Base-by-base conservation (phyloP, 108 stramenopile genomes). In the Skeletonema costatum region DNA sequence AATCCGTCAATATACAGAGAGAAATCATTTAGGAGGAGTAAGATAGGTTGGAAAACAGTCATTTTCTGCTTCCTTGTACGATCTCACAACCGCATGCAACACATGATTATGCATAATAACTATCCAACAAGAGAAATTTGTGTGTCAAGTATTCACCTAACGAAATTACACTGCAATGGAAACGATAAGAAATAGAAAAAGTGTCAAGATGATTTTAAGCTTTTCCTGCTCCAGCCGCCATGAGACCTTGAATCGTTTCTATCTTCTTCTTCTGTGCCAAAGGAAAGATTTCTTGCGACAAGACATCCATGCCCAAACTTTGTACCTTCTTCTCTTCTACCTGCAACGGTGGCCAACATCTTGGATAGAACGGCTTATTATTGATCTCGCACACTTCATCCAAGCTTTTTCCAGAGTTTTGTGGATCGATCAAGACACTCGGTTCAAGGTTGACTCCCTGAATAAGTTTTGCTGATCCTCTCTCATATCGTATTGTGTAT, bases 401-500 rank as follows among this genome's bases (percentile, higher is more conserved):
- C 17, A 82, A 46, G 25, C 60, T 71, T 44, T 44, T 41, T 35
- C 64, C 76, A 36, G 75, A 53, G 48, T 77, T 82, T 31, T 64
- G 38, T 30, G 32, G 7, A 71, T 82, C 25, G 9, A 31, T 60
- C 41, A 82, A 39, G 4, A 74, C 53, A 39, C 64, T 66, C 11
- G 60, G 70, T 44, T 77, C 75, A 7, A 70, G 35, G 16, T 29
- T 39, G 30, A 60, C 56, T 73, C 81, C 75, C 17, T 63, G 51
- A 36, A 70, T 58, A 64, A 77, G 64, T 8, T 17, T 72, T 8
- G 81, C 81, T 12, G 39, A 72, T 29, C 81, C 81, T 12, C 51
- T 32, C 14, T 70, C 75, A 63, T 82, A 82, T 32, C 81, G 74
- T 39, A 82, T 77, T n/a, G 76, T 61, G 65, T 82, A 82, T 25